phyloP scores from a whole-genome alignment of 176 grass and related monocot species.

The Triticum urartu region DNA sequence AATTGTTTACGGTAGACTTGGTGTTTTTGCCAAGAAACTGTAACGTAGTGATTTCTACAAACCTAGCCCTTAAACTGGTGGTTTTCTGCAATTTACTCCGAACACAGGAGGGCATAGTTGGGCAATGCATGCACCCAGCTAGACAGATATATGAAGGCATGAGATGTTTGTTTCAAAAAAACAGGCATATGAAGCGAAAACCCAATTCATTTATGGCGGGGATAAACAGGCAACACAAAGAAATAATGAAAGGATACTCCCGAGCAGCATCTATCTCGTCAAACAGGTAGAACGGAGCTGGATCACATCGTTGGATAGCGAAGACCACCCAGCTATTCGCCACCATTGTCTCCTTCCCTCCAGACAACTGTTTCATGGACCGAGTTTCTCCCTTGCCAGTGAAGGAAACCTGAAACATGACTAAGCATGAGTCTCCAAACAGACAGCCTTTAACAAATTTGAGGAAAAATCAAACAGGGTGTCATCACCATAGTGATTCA shows the following conservation, averaged over 20 bases:
- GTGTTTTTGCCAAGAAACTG: too few species aligned
- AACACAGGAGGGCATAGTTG: too few species aligned
- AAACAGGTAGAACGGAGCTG: conserved; percentile 90
- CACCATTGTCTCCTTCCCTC: too few species aligned
- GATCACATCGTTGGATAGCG: conserved; percentile 89
- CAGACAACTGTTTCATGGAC: conserved; percentile 44
- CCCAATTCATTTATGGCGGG: neutral
- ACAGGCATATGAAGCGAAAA: neutral
- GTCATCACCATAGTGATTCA: neutral
- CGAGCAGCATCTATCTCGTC: too few species aligned
- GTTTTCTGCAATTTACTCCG: too few species aligned
- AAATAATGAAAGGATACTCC: conserved; percentile 74
- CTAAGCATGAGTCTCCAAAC: neutral
- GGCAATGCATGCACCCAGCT: too few species aligned
- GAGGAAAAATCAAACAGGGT: too few species aligned
- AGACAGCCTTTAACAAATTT: neutral
- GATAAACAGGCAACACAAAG: neutral
- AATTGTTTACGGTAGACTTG: too few species aligned
- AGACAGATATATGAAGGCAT: too few species aligned
- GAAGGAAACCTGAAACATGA: conserved; percentile 73
- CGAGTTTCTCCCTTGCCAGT: conserved; percentile 87
- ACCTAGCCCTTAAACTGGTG: too few species aligned
- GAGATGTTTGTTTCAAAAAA: too few species aligned
- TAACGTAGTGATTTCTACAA: too few species aligned
- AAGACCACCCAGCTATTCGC: conserved; percentile 37